Evolutionary conservation across 2,329 filamentous ascomycete species (phyloP).

Genomic region (Phaeosphaeria sp.): DNA sequence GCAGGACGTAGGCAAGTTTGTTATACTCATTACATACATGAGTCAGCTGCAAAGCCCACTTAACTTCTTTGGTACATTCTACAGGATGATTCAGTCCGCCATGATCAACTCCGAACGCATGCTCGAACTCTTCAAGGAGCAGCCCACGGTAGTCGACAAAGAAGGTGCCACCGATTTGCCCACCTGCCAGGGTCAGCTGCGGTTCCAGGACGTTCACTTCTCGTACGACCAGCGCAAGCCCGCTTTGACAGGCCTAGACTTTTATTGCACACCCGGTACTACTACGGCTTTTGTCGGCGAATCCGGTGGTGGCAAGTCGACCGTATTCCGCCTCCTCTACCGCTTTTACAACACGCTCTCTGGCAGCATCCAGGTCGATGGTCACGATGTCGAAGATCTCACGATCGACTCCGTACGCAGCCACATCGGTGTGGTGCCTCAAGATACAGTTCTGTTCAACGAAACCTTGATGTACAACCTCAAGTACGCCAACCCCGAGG

Average conservation of each 20-base stretch:
- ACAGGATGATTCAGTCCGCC: constrained; percentile 91
- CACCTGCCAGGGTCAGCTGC: constrained; percentile 79
- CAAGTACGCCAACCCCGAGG: constrained; percentile 82
- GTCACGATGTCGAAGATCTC: constrained; percentile 80
- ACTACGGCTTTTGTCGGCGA: constrained; percentile 96
- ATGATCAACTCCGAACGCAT: constrained; percentile 98
- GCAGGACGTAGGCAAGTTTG: constrained; percentile 71
- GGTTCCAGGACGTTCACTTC: constrained; percentile 89
- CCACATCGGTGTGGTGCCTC: constrained; percentile 94
- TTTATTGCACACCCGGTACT: constrained; percentile 86
- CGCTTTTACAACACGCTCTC: constrained; percentile 89
- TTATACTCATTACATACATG: constrained; percentile 77
- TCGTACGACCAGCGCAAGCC: constrained; percentile 87
- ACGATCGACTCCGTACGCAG: constrained; percentile 92
- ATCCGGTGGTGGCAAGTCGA: constrained; percentile 96
- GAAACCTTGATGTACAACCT: constrained; percentile 95
- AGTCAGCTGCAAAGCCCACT: constrained; percentile 73
- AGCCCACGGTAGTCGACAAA: constrained; percentile 86
- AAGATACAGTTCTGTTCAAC: constrained; percentile 95
- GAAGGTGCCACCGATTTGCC: constrained; percentile 68
- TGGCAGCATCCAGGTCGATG: constrained; percentile 85
- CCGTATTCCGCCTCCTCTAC: constrained; percentile 93
- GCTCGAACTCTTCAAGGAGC: constrained; percentile 94
- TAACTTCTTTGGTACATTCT: constrained; percentile 88
- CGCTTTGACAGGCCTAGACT: constrained; percentile 82